phyloP scores from a whole-genome alignment of 805 yeast species.

The Metschnikowia hibisci region DNA sequence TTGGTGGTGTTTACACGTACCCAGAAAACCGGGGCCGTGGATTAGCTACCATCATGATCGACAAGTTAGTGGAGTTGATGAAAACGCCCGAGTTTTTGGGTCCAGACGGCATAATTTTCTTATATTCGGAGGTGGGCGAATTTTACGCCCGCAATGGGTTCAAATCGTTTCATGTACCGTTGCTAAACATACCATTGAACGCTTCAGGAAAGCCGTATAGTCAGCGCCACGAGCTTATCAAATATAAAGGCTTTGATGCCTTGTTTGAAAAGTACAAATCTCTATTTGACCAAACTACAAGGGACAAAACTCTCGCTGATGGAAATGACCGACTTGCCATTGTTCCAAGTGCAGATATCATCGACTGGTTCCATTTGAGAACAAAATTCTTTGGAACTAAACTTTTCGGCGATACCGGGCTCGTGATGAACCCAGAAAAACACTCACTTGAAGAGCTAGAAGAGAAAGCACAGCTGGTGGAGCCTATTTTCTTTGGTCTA shows the following conservation, averaged over 20 bases:
- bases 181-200: slow-evolving; percentile 24
- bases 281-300: slow-evolving; percentile 20
- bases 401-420: slow-evolving; percentile 9
- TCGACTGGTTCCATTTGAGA: slow-evolving; percentile 44
- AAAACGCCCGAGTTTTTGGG: slow-evolving; percentile 23
- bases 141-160: slow-evolving; percentile 38
- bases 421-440: slow-evolving; percentile 4
- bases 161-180: slow-evolving; percentile 34
- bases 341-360: slow-evolving; percentile 23
- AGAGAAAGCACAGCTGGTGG: slow-evolving; percentile 20
- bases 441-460: slow-evolving; percentile 14
- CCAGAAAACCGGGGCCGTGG: slow-evolving; percentile 37
- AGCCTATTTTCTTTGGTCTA: slow-evolving; percentile 34
- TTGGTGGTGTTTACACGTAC: slow-evolving; percentile 41
- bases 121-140: slow-evolving; percentile 44
- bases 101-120: slow-evolving; percentile 31
- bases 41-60: slow-evolving; percentile 37
- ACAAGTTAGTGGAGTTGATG: slow-evolving; percentile 28
- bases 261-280: slow-evolving; percentile 21
- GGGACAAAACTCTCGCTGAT: slow-evolving; percentile 23
- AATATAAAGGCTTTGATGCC: slow-evolving; percentile 29
- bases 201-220: neutral
- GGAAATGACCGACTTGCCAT: slow-evolving; percentile 30
- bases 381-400: slow-evolving; percentile 27
- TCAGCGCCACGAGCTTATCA: slow-evolving; percentile 17